These are phyloP conservation scores for Cadophora sp. DNA, from an alignment of 2,329 filamentous ascomycete species.

Conservation along the genomic window DNA sequence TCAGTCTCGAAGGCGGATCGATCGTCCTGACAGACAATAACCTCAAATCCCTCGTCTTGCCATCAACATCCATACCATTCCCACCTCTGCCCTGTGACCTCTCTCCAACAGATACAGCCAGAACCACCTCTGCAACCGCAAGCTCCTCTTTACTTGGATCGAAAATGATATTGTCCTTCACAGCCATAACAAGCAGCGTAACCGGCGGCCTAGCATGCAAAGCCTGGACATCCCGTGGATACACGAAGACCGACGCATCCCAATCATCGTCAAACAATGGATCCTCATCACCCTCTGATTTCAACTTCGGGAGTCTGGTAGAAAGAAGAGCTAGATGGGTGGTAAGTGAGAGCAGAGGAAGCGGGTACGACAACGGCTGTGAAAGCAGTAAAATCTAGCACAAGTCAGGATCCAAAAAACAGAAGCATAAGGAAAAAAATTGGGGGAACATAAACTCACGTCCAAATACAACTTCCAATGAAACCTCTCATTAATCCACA, in stretches of 20 bases:
- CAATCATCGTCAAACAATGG: slow-evolving; percentile 98
- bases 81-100: slow-evolving; percentile 33
- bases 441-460: too few relatives aligned
- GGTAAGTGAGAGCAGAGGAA: slow-evolving; percentile 90
- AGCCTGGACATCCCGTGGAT: slow-evolving; percentile 49
- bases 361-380: slow-evolving; percentile 89
- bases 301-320: slow-evolving; percentile 82
- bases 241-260: slow-evolving; percentile 82
- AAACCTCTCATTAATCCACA: slow-evolving; percentile 90
- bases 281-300: slow-evolving; percentile 92
- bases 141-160: slow-evolving; percentile 92
- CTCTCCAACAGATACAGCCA: slow-evolving; percentile 81
- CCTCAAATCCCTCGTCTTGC: slow-evolving; percentile 53
- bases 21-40: slow-evolving; percentile 75
- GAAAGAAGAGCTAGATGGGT: slow-evolving; percentile 92
- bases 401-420: not conserved
- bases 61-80: slow-evolving; percentile 52
- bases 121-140: slow-evolving; percentile 86
- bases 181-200: slow-evolving; percentile 86
- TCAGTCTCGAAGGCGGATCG: slow-evolving; percentile 76
- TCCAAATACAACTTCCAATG: slow-evolving; percentile 98
- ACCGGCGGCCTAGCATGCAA: slow-evolving; percentile 72
- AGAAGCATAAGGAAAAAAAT: not conserved
- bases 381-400: slow-evolving; percentile 86
- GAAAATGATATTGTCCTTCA: slow-evolving; percentile 90